A percentile compares a stretch with the other conserved stretches of the same genome.
These are phyloP conservation scores for Skeletonema grethae DNA, from an alignment of 108 stramenopile genomes.

Conservation along the genomic window DNA sequence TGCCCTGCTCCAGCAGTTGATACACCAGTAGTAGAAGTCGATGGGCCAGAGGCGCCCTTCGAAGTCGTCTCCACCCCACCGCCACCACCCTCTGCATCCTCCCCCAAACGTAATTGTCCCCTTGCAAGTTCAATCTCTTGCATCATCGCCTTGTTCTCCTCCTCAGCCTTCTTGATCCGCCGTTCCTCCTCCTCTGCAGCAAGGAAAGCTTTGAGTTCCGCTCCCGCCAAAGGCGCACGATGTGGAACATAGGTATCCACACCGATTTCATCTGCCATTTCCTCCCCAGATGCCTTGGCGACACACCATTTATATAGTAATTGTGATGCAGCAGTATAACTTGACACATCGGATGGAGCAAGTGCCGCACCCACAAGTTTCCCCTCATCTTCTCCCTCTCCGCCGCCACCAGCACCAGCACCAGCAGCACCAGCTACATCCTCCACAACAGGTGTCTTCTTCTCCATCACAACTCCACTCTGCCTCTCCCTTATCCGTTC, in stretches of 20 bases:
- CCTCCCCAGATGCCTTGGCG: conserved; percentile 75
- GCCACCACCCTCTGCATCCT: conserved; percentile 43
- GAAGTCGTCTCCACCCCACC: background rate
- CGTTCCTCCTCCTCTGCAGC: conserved; percentile 74
- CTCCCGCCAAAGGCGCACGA: conserved; percentile 65
- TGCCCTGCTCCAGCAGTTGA: background rate
- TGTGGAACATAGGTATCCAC: conserved; percentile 78
- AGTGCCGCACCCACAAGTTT: conserved; percentile 54
- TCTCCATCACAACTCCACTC: conserved; percentile 7
- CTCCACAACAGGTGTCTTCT: conserved; percentile 5
- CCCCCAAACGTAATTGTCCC: conserved; percentile 74
- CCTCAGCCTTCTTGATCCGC: conserved; percentile 42
- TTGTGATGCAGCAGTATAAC: conserved; percentile 73
- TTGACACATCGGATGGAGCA: conserved; percentile 39
- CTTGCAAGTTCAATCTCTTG: conserved; percentile 84
- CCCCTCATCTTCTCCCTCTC: conserved; percentile 36
- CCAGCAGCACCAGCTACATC: conserved; percentile 13
- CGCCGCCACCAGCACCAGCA: conserved; percentile 7
- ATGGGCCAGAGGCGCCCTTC: background rate
- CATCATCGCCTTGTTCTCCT: conserved; percentile 81
- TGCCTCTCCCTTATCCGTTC: conserved; percentile 4
- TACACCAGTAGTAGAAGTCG: conserved; percentile 4
- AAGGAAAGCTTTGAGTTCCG: conserved; percentile 68
- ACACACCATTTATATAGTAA: conserved; percentile 75
- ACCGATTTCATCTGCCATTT: conserved; percentile 83